Percentiles rank a stretch among this genome's conserved stretches.
Evolutionary conservation across 768 basidiomycete species (phyloP).

Genomic region (Collybia nuda): DNA sequence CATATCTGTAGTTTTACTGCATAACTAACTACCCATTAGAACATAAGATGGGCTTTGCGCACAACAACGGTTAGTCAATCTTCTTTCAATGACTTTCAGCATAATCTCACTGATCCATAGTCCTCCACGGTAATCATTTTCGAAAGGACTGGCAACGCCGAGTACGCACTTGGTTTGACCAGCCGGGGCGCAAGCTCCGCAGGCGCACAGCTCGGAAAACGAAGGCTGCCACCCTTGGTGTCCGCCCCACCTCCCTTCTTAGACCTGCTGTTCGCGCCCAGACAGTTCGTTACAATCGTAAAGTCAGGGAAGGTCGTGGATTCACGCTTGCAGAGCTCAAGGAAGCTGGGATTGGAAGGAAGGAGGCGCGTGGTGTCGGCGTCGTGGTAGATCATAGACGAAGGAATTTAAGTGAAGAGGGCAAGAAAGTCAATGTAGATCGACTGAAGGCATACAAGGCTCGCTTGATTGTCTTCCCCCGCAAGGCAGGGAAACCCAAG

Average conservation of each 20-base stretch:
- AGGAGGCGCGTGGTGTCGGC: conserved; percentile 90
- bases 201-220: conserved; percentile 88
- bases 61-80: conserved; percentile 71
- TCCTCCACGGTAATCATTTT: conserved; percentile 93
- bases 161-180: conserved; percentile 98
- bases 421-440: conserved; percentile 92
- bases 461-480: conserved; percentile 94
- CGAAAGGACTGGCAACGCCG: conserved; percentile 99
- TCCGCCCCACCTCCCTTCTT: conserved; percentile 87
- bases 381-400: conserved; percentile 97
- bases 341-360: conserved; percentile 91
- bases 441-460: conserved; percentile 92
- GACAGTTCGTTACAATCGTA: conserved; percentile 97
- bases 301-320: conserved; percentile 94
- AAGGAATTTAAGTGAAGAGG: conserved; percentile 95
- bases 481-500: conserved; percentile 93
- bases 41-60: conserved; percentile 72
- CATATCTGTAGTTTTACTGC: conserved; percentile 15
- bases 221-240: conserved; percentile 89
- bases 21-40: conserved; percentile 19
- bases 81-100: not conserved
- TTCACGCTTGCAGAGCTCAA: conserved; percentile 95
- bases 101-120: conserved; percentile 31
- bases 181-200: conserved; percentile 96
- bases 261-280: conserved; percentile 97